Evolutionary conservation across 2,329 filamentous ascomycete species (phyloP), one percentile per base, ranked within the genome.

Genomic region (Alternaria longipes): DNA sequence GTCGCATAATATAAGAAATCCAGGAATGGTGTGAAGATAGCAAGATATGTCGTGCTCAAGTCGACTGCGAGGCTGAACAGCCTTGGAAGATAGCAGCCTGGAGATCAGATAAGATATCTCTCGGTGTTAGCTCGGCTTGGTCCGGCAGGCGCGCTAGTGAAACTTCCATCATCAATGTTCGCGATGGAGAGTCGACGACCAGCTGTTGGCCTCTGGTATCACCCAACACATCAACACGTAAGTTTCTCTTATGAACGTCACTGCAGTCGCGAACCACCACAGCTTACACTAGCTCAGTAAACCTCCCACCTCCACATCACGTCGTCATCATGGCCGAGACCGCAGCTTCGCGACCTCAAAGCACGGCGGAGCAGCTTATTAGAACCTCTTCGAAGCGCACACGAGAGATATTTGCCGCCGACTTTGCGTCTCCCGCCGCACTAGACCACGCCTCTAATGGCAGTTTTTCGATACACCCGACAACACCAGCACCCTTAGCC

Each of bases 331-430:
- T 73, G 70, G 67, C 70, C 42, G 61, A 68, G 30, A 65, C 63
- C 3, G 63, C 70, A 59, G 60, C 69, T 24, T 52, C 62, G 51
- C 63, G 54, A 51, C 60, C 60, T 36, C 52, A 63, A 40, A 72
- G 62, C 60, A 69, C 67, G 9, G 66, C 65, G 14, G 71, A 75
- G 54, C 66, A 74, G 51, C 67, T 73, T 5, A 70, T 81, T 24
- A 80, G 80, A 53, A 76, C 74, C 53, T 86, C 84, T 18, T 82
- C 83, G 50, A 86, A 86, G 70, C 81, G 84, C 46, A 86, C 84
- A 54, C 79, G 84, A 65, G 83, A 85, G 63, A 79, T 86, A 62
- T 86, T 86, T 64, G 83, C 81, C 51, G 79, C 83, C 69, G 84
- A 86, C 67, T 85, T 84, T 62, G 84, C 79, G 9, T 80, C 81